Evolutionary conservation across 345 rosid genomes (phyloP).

Genomic region (Euphorbia lathyris): DNA sequence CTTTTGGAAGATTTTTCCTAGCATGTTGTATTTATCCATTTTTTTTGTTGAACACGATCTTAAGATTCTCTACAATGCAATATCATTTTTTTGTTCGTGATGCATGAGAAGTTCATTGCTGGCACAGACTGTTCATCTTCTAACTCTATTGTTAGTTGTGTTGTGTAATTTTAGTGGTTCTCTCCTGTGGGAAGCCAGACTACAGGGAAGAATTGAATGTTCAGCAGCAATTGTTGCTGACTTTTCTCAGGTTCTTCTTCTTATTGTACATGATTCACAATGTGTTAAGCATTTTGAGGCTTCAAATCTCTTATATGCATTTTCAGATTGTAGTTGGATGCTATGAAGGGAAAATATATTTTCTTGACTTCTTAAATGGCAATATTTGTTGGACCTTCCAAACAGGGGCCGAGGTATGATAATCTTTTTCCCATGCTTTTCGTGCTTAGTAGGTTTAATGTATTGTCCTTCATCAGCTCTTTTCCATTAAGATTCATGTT

Average conservation of each 20-base stretch:
- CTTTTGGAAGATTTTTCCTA: background rate
- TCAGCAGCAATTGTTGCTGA: conserved; percentile 73
- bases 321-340: conserved; percentile 87
- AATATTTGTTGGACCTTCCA: conserved; percentile 73
- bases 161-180: conserved; percentile 60
- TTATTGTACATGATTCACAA: conserved; percentile 12
- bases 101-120: conserved; percentile 7
- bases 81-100: background rate
- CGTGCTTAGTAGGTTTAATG: background rate
- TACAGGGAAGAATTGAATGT: conserved; percentile 84
- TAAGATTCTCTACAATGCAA: background rate
- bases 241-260: conserved; percentile 68
- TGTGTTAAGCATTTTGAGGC: conserved; percentile 16
- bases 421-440: background rate
- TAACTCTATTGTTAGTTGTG: conserved; percentile 6
- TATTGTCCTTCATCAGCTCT: background rate
- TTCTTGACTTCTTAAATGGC: conserved; percentile 69
- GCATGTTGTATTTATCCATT: background rate
- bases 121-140: conserved; percentile 8
- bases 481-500: background rate
- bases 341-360: conserved; percentile 77
- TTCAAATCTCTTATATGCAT: conserved; percentile 10
- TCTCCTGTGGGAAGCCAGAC: conserved; percentile 66
- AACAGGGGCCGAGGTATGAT: conserved; percentile 75
- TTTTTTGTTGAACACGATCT: background rate